Base-by-base conservation (phyloP, 2,329 filamentous ascomycete genomes). In the Pseudopithomyces chartarum region DNA sequence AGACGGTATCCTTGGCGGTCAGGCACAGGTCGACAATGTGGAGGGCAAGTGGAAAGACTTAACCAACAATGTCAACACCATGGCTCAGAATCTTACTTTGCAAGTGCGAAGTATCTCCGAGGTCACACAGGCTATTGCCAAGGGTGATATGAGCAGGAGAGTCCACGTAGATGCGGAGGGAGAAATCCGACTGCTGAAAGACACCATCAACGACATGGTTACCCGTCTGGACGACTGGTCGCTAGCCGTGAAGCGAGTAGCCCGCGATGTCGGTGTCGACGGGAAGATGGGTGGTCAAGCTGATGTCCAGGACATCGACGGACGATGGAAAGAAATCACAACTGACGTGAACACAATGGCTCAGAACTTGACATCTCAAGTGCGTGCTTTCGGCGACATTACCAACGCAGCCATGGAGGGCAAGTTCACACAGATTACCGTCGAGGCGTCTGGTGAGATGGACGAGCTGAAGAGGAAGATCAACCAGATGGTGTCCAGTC, bases 171-270 rank as follows among this genome's bases (percentile, higher is more conserved):
- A 96, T 68, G 94, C 94, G 52, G 92, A 94, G 76, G 94, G 94
- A 78, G 94, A 98, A 77, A 97, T 98, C 62, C 85, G 95, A 62
- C 89, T 96, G 2, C 80, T 98, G 51, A 97, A 97, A 74, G 92
- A 96, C 71, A 98, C 94, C 42, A 97, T 97, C 80, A 97, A 97
- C 76, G 94, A 97, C 87, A 97, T 97, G 94, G 94, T 98, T 63
- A 93, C 93, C 73, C 87, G 94, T 61, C 81, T 99, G 49, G 96
- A 95, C 57, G 94, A 94, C 63, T 98, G 97, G 85, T 97, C 93
- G 54, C 92, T 96, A 65, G 93, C 97, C 73, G 90, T 99, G 62
- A 95, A 98, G 78, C 87, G 93, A 66, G 94, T 99, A 29, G 94
- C 94, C 56, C 93, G 95, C 69, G 95, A 98, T 76, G 95, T 98